Evolutionary conservation across 2,329 filamentous ascomycete species (phyloP), one percentile per base, ranked within the genome.

Genomic region (Blastomyces silverae): DNA sequence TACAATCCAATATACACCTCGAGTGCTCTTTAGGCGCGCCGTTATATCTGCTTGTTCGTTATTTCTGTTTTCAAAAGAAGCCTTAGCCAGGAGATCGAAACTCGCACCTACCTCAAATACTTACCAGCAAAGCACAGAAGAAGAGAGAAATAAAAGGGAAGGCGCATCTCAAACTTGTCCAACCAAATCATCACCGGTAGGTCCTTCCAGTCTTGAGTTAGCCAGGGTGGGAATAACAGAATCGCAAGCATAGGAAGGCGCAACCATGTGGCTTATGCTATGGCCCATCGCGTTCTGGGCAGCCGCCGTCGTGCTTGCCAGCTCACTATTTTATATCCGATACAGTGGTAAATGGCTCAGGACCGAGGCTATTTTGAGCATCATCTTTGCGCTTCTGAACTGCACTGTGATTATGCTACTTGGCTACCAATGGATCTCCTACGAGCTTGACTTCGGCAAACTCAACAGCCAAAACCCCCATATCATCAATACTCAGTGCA

Each of bases 241-340:
- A 20, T 39, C 55, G 2, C 55, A 22, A 57, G n/a, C 20, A 22
- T 22, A 57, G 55, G 20, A 57, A 15, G 37, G 10, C 31, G 2
- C 55, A 39, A 22, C 55, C 55, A 57, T 39, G 31, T 57, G 55
- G 55, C 31, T 57, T n/a, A n/a, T 57, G 31, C 13, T 57, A 15
- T 39, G 28, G 55, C 55, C 55, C 55, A 10, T 57, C 17, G 20
- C 37, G 13, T 57, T 57, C 55, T 57, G 55, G 28, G 31, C 11
- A 39, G n/a, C 3, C 10, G 55, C 55, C 8, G 17, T 57, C 10
- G 11, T 22, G 3, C 20, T 57, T 34, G 17, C 55, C 31, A 13
- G 31, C 31, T 44, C 56, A 7, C 25, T 59, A 44, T 59, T 37
- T n/a, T 44, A 25, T 44, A 42, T 44, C 56, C 31, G 20, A 28